Percentiles rank a stretch among this genome's conserved stretches.
phyloP scores from a whole-genome alignment of 1,139 yeast species.

The Yamadazyma spencermartinsiae region DNA sequence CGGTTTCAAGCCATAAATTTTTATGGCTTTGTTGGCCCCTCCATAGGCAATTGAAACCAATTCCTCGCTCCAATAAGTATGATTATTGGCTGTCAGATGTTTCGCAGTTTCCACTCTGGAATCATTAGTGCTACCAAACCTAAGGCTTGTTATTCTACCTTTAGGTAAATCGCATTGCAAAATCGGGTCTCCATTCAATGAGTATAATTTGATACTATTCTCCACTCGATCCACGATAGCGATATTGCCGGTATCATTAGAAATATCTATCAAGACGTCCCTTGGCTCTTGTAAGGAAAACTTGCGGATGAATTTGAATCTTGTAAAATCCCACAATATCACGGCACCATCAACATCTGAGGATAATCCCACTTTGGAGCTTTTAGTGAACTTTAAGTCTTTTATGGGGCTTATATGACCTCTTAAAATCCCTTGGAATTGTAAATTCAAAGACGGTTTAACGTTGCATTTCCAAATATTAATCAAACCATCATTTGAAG shows the following conservation, averaged over 20 bases:
- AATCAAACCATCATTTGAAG: constrained; percentile 55
- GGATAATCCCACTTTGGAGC: constrained; percentile 53
- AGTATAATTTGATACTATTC: constrained; percentile 37
- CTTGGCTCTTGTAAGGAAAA: constrained; percentile 23
- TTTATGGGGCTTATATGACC: constrained; percentile 52
- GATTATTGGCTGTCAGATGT: constrained; percentile 25
- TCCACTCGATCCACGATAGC: constrained; percentile 29
- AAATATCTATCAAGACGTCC: constrained; percentile 41
- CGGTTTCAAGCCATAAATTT: constrained; percentile 29
- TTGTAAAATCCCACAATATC: constrained; percentile 59
- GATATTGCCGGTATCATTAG: constrained; percentile 57
- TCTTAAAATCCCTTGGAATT: constrained; percentile 47
- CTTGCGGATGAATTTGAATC: constrained; percentile 49
- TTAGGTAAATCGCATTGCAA: constrained; percentile 19
- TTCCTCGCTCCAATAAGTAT: constrained; percentile 43
- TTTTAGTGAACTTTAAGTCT: constrained; percentile 45
- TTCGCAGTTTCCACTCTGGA: constrained; percentile 28
- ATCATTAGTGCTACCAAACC: constrained; percentile 36
- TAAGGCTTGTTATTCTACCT: constrained; percentile 21
- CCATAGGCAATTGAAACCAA: constrained; percentile 22
- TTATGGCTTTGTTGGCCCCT: constrained; percentile 19
- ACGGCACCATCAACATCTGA: constrained; percentile 52
- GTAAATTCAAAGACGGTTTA: constrained; percentile 31
- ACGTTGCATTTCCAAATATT: constrained; percentile 51
- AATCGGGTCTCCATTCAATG: constrained; percentile 56